Evolutionary conservation across 495 filamentous ascomycete species (phyloP).

Genomic region (Hypoxylon fragiforme): DNA sequence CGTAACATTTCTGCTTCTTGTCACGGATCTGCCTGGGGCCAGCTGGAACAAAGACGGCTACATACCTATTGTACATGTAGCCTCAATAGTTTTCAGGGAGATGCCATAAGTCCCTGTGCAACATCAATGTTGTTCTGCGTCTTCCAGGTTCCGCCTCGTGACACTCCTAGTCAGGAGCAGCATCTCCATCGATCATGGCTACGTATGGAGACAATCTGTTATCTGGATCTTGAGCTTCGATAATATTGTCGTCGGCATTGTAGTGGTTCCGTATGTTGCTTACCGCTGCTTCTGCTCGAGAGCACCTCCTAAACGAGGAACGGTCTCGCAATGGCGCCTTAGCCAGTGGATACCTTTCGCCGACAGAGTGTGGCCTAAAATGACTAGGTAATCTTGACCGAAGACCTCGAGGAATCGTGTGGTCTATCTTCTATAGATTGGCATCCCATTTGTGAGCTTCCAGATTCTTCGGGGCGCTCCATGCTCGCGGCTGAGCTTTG

Average conservation of each 20-base stretch:
- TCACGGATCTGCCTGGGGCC: too few relatives aligned
- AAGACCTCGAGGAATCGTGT: neutral
- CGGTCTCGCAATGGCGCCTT: constrained; percentile 1
- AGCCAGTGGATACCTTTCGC: constrained; percentile 10
- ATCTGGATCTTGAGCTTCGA: constrained; percentile 9
- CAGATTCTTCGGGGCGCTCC: constrained; percentile 31
- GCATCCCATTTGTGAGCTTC: constrained; percentile 22
- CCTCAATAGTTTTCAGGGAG: too few relatives aligned
- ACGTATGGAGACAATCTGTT: constrained; percentile 11
- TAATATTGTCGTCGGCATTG: neutral
- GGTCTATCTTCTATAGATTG: constrained; percentile 18
- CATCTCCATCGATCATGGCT: neutral
- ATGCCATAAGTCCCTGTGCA: too few relatives aligned
- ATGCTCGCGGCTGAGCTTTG: constrained; percentile 17
- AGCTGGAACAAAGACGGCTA: too few relatives aligned
- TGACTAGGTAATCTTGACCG: constrained; percentile 15
- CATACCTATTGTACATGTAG: too few relatives aligned
- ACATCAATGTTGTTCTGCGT: too few relatives aligned
- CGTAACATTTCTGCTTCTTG: too few relatives aligned
- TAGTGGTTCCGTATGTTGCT: neutral
- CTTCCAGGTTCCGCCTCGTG: too few relatives aligned
- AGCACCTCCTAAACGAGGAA: neutral
- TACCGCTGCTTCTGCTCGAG: neutral
- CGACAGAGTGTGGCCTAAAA: constrained; percentile 18
- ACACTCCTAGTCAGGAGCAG: neutral